Evolutionary conservation across 371 early-diverging fungal genomes (phyloP).

Genomic region (Polyrhizophydium stewartii): DNA sequence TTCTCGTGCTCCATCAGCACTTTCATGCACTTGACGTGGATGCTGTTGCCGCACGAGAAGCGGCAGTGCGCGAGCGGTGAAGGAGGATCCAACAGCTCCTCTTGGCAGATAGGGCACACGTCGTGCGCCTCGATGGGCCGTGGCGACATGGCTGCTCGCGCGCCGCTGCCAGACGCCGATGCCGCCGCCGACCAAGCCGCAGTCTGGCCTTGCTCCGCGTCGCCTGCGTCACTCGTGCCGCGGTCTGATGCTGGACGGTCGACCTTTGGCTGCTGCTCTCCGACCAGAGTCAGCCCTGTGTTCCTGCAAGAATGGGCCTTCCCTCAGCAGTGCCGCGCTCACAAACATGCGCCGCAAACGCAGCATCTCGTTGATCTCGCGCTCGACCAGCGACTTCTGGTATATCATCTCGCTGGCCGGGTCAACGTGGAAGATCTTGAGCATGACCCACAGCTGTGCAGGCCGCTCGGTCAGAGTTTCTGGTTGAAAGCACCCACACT

Average conservation of each 20-base stretch:
- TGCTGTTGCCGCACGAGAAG: slow-evolving; percentile 36
- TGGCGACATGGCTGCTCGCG: slow-evolving; percentile 4
- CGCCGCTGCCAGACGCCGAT: not conserved
- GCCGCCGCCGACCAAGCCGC: not conserved
- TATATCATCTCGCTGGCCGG: slow-evolving; percentile 28
- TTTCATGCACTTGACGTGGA: slow-evolving; percentile 41
- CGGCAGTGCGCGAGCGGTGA: slow-evolving; percentile 29
- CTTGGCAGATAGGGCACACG: slow-evolving; percentile 40
- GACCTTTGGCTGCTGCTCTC: not conserved
- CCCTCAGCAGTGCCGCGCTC: not conserved
- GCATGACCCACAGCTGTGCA: slow-evolving; percentile 38
- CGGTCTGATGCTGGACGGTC: too few species aligned
- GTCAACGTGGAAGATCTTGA: slow-evolving; percentile 33
- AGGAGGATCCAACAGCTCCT: slow-evolving; percentile 18
- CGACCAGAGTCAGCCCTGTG: not conserved
- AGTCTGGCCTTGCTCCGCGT: too few species aligned
- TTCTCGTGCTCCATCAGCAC: slow-evolving; percentile 38
- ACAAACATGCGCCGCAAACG: not conserved
- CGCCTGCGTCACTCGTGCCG: too few species aligned
- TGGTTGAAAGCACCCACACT: not conserved
- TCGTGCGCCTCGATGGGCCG: slow-evolving; percentile 32
- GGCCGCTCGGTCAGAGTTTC: not conserved
- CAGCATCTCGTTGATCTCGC: slow-evolving; percentile 34
- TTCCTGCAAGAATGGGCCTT: not conserved
- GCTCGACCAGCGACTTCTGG: slow-evolving; percentile 33